Evolutionary conservation across 2,329 filamentous ascomycete genomes (phyloP), one percentile per base, ranked within the genome.

Genomic region (Fusarium albosuccineum): DNA sequence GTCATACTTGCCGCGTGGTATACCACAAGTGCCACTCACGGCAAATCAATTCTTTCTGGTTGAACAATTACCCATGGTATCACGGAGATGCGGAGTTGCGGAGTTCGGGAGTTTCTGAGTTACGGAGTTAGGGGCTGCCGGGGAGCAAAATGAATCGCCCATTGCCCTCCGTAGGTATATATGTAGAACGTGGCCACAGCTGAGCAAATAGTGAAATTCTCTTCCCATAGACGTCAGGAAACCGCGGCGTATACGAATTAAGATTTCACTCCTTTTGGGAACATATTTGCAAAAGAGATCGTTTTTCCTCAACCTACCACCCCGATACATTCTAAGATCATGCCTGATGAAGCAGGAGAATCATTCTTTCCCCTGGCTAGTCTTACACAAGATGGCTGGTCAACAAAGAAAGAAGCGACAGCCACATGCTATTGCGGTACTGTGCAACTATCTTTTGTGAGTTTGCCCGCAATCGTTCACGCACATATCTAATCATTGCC

Each of bases 321-420:
- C 11, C 10, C 6, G 2, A 26, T 44, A 22, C 40, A 27, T 44
- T 14, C 13, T 44, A 44, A 26, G 22, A 44, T 8, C 14, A 44
- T 45, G 41, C 5, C 26, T 10, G 26, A 45, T 14, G 34, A 37
- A 37, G 34, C 11, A 37, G n/a, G 7, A 7, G 14, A 5, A 1
- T 6, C 26, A 6, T 45, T 29, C 14, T 45, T 45, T 27, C 41
- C 41, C 22, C 4, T 13, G 14, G 22, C 41, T 14, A 17, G 41
- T n/a, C 41, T 45, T 16, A 17, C 41, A 9, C 41, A 45, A 17
- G 41, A 45, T 29, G 41, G 41, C 41, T 45, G 41, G 41, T 45
- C 41, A 5, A 45, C 41, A 11, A 26, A 45, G 5, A 26, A 16
- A 45, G 41, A 45, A 29, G 41, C 41, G 13, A 45, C 41, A n/a